Base-by-base conservation (phyloP, 148 eudicot species). In the Salicornia ramosissima region DNA sequence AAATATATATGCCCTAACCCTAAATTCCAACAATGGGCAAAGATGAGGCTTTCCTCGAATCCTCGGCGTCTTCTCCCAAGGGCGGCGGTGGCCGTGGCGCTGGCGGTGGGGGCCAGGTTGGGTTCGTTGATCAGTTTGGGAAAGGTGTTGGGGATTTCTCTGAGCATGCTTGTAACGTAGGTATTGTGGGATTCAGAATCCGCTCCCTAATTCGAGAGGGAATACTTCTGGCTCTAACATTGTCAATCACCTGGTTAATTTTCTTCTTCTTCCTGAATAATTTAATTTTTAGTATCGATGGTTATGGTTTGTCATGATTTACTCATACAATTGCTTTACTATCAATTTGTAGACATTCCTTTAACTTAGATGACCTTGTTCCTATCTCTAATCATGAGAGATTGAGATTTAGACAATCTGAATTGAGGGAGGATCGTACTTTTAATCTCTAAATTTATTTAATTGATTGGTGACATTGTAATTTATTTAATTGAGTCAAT, bases 131-230 rank as follows among this genome's bases (percentile, higher is more conserved):
- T 76, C 82, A 79, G 81, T 90, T 85, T 43, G 86, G 87, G 22
- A 90, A 90, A 57, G 92, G 65, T 2, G 47, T 61, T 61, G 65
- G 83, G 46, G 96, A 84, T 61, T 86, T 85, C 36, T 72, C 78
- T 54, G 96, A 93, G 82, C 98, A 93, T 40, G 98, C 98, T 49
- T 94, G 98, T 77, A 75, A n/a, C n/a, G n/a, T n/a, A n/a, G 85
- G 77, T 94, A 94, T 57, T 94, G 98, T 56, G 98, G 98, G 0
- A 92, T 94, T 46, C 83, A 86, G 71, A 94, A 94, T 68, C 97
- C 97, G 98, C 90, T 94, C 36, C 90, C 97, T 72, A 94, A 94
- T 80, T 94, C 98, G 2, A 64, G 85, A 14, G 85, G 85, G 34
- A 82, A 82, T 57, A 82, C 85, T 21, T 82, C 85, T 13, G 85